Evolutionary conservation across 306 rosid genomes (phyloP).

Genomic region (Cucurbita maxima): DNA sequence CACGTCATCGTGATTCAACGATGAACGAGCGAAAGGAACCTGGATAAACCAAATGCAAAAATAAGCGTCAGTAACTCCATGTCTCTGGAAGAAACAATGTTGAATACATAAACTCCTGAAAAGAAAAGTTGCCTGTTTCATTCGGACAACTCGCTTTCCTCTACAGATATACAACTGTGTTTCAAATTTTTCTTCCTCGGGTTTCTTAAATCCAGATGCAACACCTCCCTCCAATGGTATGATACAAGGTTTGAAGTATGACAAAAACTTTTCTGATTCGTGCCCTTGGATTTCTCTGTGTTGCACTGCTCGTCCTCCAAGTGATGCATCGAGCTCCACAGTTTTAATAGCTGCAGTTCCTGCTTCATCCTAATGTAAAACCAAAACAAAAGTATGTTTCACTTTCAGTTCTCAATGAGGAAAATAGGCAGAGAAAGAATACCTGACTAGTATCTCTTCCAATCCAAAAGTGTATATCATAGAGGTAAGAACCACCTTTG

Average conservation of each 20-base stretch:
- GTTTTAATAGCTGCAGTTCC: constrained; percentile 96
- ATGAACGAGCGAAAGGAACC: constrained; percentile 93
- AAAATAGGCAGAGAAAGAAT: constrained; percentile 11
- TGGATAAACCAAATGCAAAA: constrained; percentile 25
- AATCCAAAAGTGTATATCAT: constrained; percentile 95
- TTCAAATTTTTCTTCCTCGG: constrained; percentile 80
- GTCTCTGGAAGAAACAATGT: not conserved
- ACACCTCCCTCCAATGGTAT: constrained; percentile 93
- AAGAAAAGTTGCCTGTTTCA: constrained; percentile 67
- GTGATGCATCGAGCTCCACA: constrained; percentile 78
- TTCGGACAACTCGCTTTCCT: constrained; percentile 98
- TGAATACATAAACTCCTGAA: constrained; percentile 13
- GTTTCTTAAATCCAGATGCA: constrained; percentile 66
- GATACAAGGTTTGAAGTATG: constrained; percentile 94
- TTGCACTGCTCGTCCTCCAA: constrained; percentile 98
- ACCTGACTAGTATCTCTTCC: constrained; percentile 99
- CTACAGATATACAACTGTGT: constrained; percentile 68
- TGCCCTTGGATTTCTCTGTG: constrained; percentile 90
- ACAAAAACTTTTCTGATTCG: constrained; percentile 93
- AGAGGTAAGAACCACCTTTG: constrained; percentile 70
- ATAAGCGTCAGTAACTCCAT: constrained; percentile 8
- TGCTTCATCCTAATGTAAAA: constrained; percentile 67
- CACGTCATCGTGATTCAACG: constrained; percentile 94
- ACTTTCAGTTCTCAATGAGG: not conserved
- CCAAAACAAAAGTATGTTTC: not conserved